A percentile compares a stretch with the other conserved stretches of the same genome.
phyloP scores from a whole-genome alignment of 1,284 basidiomycete genomes.

The Spongispora temasekensis region DNA sequence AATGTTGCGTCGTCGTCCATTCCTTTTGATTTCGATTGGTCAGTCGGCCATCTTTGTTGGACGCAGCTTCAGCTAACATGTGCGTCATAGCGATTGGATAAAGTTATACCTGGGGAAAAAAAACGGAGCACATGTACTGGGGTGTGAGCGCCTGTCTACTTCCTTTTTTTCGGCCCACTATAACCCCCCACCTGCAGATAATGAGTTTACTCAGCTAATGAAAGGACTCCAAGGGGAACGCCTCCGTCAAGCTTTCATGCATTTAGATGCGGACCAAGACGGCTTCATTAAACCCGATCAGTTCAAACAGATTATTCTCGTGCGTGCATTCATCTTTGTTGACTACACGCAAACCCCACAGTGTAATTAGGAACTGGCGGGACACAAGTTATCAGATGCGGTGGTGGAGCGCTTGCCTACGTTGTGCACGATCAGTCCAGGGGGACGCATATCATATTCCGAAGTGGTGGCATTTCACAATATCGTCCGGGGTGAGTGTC shows the following conservation, averaged over 20 bases:
- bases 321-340: constrained; percentile 37
- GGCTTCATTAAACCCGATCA: constrained; percentile 91
- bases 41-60: constrained; percentile 23
- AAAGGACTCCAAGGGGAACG: constrained; percentile 96
- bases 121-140: constrained; percentile 86
- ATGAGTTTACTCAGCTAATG: constrained; percentile 96
- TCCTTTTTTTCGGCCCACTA: constrained; percentile 4
- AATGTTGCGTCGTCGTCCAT: constrained; percentile 82
- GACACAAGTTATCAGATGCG: constrained; percentile 91
- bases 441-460: constrained; percentile 90
- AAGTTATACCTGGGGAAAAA: constrained; percentile 92
- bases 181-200: constrained; percentile 56
- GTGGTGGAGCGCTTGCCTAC: constrained; percentile 90
- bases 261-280: constrained; percentile 84
- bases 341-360: constrained; percentile 3
- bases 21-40: constrained; percentile 95
- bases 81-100: constrained; percentile 76
- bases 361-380: constrained; percentile 76
- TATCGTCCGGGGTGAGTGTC: constrained; percentile 72
- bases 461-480: constrained; percentile 97
- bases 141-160: constrained; percentile 61
- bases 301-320: constrained; percentile 91
- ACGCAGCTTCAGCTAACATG: constrained; percentile 10
- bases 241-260: constrained; percentile 89
- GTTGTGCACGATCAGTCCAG: constrained; percentile 82